Evolutionary conservation across 805 yeast genomes (phyloP).

Genomic region (Middelhovenomyces tepae): DNA sequence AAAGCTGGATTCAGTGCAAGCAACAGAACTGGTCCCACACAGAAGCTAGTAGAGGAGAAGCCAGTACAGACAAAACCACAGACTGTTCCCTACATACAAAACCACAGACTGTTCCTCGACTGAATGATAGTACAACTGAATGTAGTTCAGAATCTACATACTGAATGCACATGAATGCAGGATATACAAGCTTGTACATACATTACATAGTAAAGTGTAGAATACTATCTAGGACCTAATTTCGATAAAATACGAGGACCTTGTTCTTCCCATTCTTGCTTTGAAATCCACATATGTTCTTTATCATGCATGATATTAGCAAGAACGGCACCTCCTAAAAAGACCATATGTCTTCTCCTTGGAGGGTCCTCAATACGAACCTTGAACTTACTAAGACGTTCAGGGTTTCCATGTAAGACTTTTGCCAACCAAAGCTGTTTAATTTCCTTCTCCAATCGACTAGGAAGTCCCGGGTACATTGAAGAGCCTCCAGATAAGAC

Average conservation of each 20-base stretch:
- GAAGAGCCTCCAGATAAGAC: constrained; percentile 96
- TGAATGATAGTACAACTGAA: no score
- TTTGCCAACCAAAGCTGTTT: constrained; percentile 92
- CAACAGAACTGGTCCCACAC: no score
- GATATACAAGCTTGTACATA: no score
- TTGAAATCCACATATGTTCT: constrained; percentile 96
- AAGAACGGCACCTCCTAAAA: constrained; percentile 95
- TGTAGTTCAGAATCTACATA: no score
- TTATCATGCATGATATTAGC: constrained; percentile 98
- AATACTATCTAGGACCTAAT: constrained; percentile 87
- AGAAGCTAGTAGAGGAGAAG: no score
- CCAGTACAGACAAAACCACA: no score
- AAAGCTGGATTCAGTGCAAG: no score
- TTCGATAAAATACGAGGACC: constrained; percentile 71
- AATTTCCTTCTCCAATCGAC: constrained; percentile 88
- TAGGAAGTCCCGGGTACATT: constrained; percentile 97
- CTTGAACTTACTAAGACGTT: constrained; percentile 76
- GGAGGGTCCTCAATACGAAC: constrained; percentile 98
- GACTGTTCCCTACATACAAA: no score
- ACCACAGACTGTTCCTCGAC: no score
- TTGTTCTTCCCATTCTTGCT: constrained; percentile 96
- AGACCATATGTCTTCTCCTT: constrained; percentile 97
- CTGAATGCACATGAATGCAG: no score
- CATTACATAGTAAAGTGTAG: no score
- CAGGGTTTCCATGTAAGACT: constrained; percentile 79